Base-by-base conservation (phyloP, 257 asterid species). In the Plectranthus barbatus region DNA sequence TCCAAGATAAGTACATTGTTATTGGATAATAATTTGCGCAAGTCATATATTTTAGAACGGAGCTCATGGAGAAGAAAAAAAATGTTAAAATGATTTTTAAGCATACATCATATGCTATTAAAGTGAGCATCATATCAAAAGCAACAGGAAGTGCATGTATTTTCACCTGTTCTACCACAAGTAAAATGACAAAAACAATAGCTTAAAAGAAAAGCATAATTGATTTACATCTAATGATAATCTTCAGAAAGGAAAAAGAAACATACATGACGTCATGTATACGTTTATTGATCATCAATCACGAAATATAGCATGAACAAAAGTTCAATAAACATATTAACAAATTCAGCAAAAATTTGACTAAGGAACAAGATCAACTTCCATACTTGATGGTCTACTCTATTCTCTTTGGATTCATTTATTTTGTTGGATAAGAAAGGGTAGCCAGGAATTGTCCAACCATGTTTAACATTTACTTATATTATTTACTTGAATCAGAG, bases 21-120 rank as follows among this genome's bases (percentile, higher is more conserved):
- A n/a, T n/a, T 58, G 19, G 12, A 55, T 8, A 5, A 9, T 29
- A 20, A 58, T n/a, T n/a, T n/a, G 51, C 51, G 40, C 20, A 12
- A 11, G 6, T 37, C 10, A 36, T 55, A 55, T 33, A 55, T 6
- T 33, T n/a, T 17, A 1, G 15, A 55, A 14, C 7, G 12, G 12
- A 26, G 31, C 50, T 39, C n/a, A n/a, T n/a, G n/a, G n/a, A n/a
- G n/a, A n/a, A n/a, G n/a, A n/a, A n/a, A n/a, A n/a, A n/a, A n/a
- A n/a, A n/a, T n/a, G n/a, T n/a, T 15, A 2, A 17, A 47, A 56
- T 36, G 14, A 53, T 14, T 26, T 33, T 18, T 36, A 29, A 48
- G 71, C 80, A 68, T 55, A 50, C 31, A 12, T 19, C 18, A 29
- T 2, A 40, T 24, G 37, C 36, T 54, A 41, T 23, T 56, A 26